Evolutionary conservation across 805 yeast species (phyloP).

Genomic region (Huiozyma naganishii): DNA sequence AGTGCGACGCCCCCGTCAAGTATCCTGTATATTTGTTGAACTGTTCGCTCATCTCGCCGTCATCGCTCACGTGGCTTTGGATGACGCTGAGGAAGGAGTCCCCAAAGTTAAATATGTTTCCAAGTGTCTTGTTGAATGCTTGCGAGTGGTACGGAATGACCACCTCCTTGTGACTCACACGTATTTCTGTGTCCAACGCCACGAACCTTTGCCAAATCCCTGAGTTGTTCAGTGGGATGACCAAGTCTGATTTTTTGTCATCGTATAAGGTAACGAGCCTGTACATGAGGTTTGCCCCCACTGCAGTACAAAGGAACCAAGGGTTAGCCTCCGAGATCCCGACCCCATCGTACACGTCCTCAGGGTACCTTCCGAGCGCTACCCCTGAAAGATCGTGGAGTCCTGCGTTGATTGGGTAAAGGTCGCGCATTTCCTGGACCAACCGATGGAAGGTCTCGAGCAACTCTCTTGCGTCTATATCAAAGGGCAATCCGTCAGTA

Average conservation of each 20-base stretch:
- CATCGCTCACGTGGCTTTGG: slow-evolving; percentile 46
- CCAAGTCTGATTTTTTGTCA: slow-evolving; percentile 32
- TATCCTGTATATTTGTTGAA: slow-evolving; percentile 71
- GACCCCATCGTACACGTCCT: slow-evolving; percentile 75
- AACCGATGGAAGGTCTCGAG: slow-evolving; percentile 54
- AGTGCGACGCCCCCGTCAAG: slow-evolving; percentile 76
- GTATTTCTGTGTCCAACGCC: slow-evolving; percentile 1
- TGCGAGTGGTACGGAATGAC: slow-evolving; percentile 19
- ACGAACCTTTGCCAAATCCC: slow-evolving; percentile 16
- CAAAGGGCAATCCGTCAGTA: slow-evolving; percentile 40
- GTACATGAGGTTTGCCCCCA: slow-evolving; percentile 55
- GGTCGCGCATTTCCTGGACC: slow-evolving; percentile 53
- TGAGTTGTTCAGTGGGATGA: slow-evolving; percentile 25
- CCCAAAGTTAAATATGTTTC: slow-evolving; percentile 41
- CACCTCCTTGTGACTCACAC: background rate
- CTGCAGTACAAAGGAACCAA: slow-evolving; percentile 75
- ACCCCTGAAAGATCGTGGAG: slow-evolving; percentile 36
- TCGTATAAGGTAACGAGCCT: slow-evolving; percentile 40
- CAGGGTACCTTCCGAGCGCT: slow-evolving; percentile 87
- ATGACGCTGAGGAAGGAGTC: slow-evolving; percentile 57
- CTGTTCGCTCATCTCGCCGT: slow-evolving; percentile 80
- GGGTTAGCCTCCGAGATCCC: slow-evolving; percentile 77
- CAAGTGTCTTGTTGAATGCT: slow-evolving; percentile 38
- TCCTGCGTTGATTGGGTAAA: slow-evolving; percentile 64
- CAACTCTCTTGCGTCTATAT: slow-evolving; percentile 45